Evolutionary conservation across 129 eudicot genomes (phyloP), one percentile per base, ranked within the genome.

Genomic region (Cynara cardunculus): DNA sequence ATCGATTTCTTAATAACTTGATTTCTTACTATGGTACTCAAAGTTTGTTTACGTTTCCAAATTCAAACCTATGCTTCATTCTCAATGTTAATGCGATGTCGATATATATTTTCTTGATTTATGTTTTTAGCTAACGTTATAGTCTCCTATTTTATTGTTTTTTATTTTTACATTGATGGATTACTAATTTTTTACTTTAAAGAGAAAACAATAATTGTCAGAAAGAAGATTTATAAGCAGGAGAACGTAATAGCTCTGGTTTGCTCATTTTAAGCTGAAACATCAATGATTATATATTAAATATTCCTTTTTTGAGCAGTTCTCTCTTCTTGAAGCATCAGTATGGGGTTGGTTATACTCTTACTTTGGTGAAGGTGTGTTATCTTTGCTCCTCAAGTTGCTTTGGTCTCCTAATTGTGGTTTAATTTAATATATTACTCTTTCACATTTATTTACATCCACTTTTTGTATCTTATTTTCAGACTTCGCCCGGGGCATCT

Each of bases 261-360:
- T 80, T 21, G 26, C 49, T 32, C 12, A 62, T 71, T 30, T 22
- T 8, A 31, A 53, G 3, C 18, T 46, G 28, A 12, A 65, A 14
- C 13, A 64, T 68, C 71, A 64, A 64, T 19, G 53, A 37, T 74
- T 73, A 13, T 59, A 67, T 82, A 24, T 71, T 5, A 8, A 39
- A 65, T 46, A 1, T 73, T 25, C 73, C 32, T 80, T 39, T 79
- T 69, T 75, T 66, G 32, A 56, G 82, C 96, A 94, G 98, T 89
- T 93, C 99, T 46, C 94, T 96, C 70, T 96, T 89, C 91, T 82
- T 96, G 83, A 96, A 96, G 94, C 99, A 93, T 87, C 97, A 86
- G 44, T 93, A 96, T 91, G 99, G 99, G 71, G 99, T 93, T 89
- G 99, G 99, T 78, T 96, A 96, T 78, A 96, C 99, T 81, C 99